A percentile compares a stretch with the other conserved stretches of the same genome.
Conservation (phyloP, 1,284 basidiomycete species). For the Naganishia sp. region DNA sequence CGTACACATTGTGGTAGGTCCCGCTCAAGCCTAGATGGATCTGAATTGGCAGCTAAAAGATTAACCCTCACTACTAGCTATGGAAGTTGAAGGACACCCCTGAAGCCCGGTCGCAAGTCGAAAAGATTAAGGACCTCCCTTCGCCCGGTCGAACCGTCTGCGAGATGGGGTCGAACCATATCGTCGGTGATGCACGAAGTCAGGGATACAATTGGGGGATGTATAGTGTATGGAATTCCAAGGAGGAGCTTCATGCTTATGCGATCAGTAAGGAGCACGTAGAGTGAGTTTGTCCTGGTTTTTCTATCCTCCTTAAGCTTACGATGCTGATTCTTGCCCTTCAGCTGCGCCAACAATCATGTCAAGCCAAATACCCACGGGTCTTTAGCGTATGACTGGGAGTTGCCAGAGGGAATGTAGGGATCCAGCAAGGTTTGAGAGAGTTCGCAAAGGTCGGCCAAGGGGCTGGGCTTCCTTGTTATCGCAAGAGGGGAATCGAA, state of each 20-base stretch:
- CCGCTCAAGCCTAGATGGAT: background rate
- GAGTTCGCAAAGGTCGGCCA: no score
- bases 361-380: conserved; percentile 28
- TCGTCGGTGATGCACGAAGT: conserved; percentile 20
- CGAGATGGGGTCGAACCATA: conserved; percentile 21
- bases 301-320: background rate
- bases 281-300: conserved; percentile 21
- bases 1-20: conserved; percentile 32
- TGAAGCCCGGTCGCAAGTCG: conserved; percentile 20
- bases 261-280: conserved; percentile 32
- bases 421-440: no score
- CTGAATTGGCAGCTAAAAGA: background rate
- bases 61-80: conserved; percentile 9
- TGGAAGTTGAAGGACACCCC: conserved; percentile 31
- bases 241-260: conserved; percentile 29
- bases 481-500: no score
- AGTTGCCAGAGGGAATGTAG: conserved; percentile 19
- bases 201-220: conserved; percentile 32
- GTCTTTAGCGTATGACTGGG: conserved; percentile 31
- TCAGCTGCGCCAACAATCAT: conserved; percentile 29
- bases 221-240: conserved; percentile 30
- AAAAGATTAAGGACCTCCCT: conserved; percentile 19
- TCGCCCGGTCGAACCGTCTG: conserved; percentile 25
- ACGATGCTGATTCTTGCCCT: no score
- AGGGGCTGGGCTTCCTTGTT: no score